Evolutionary conservation across 2,329 filamentous ascomycete species (phyloP).

Genomic region (Huntiella savannae): DNA sequence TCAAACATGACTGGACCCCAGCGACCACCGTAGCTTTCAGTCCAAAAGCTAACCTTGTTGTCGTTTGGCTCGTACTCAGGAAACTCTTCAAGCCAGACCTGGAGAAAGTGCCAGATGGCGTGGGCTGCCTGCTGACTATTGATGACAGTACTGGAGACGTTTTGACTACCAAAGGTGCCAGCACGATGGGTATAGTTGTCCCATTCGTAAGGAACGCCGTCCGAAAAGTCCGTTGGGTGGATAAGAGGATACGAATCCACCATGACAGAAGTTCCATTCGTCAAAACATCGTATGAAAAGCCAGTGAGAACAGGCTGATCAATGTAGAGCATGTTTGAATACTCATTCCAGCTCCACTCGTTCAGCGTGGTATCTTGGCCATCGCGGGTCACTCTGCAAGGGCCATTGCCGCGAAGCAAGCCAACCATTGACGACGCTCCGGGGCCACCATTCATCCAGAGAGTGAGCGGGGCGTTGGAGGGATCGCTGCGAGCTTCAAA

Average conservation of each 20-base stretch:
- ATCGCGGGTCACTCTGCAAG: slow-evolving; percentile 24
- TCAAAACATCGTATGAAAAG: slow-evolving; percentile 45
- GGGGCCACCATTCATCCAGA: slow-evolving; percentile 51
- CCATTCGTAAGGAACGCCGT: slow-evolving; percentile 17
- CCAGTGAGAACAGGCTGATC: slow-evolving; percentile 48
- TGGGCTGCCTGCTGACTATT: slow-evolving; percentile 32
- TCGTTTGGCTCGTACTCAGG: slow-evolving; percentile 34
- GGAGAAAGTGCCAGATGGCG: slow-evolving; percentile 46
- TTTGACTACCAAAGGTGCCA: background rate
- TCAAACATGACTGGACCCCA: slow-evolving; percentile 48
- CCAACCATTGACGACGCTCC: slow-evolving; percentile 46
- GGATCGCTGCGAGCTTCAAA: background rate
- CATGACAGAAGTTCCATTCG: slow-evolving; percentile 34
- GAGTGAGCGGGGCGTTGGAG: slow-evolving; percentile 13
- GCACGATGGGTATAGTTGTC: slow-evolving; percentile 19
- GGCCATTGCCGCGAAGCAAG: slow-evolving; percentile 41
- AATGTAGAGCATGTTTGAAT: slow-evolving; percentile 35
- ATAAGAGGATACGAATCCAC: slow-evolving; percentile 12
- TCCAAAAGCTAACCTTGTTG: slow-evolving; percentile 37
- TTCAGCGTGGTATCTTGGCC: slow-evolving; percentile 35
- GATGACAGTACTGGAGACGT: background rate
- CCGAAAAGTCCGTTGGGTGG: slow-evolving; percentile 21
- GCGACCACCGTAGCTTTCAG: slow-evolving; percentile 51
- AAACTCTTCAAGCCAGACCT: slow-evolving; percentile 38
- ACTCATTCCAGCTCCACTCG: slow-evolving; percentile 46